Evolutionary conservation across 2,329 filamentous ascomycete species (phyloP).

Genomic region (Phialophora expanda): DNA sequence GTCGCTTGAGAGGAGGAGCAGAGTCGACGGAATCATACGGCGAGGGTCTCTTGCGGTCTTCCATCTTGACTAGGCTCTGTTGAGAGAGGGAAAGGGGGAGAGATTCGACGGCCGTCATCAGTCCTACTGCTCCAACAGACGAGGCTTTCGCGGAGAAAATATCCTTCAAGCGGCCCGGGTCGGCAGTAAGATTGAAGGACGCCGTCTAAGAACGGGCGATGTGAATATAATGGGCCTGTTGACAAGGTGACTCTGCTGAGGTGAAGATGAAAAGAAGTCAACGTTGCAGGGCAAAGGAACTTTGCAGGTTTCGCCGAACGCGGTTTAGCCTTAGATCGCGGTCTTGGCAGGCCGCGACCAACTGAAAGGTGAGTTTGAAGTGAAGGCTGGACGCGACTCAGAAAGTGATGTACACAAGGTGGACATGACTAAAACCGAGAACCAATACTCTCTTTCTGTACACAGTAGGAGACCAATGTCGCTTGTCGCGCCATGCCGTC

Average conservation of each 20-base stretch:
- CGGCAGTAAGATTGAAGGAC: conserved; percentile 18
- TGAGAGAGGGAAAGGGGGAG: conserved; percentile 72
- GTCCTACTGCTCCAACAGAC: conserved; percentile 56
- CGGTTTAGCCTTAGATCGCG: not conserved
- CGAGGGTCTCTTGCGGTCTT: conserved; percentile 97
- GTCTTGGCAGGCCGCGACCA: not conserved
- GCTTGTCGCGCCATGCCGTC: conserved; percentile 49
- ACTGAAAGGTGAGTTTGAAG: not conserved
- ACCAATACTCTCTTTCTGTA: not conserved
- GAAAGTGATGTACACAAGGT: not conserved
- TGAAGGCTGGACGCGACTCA: not conserved
- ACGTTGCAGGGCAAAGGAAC: conserved; percentile 10
- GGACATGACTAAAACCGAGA: not conserved
- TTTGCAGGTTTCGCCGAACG: conserved; percentile 6
- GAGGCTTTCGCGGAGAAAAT: conserved; percentile 14
- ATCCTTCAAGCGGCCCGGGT: conserved; percentile 18
- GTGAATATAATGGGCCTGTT: conserved; percentile 10
- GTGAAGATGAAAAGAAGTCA: conserved; percentile 22
- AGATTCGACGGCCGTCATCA: conserved; percentile 86
- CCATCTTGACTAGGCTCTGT: conserved; percentile 88
- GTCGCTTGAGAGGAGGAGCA: conserved; percentile 88
- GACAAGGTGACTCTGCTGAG: conserved; percentile 17
- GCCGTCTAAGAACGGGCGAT: not conserved
- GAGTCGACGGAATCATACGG: conserved; percentile 78
- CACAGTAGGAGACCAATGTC: not conserved